Conservation (phyloP, 1,284 basidiomycete species). For the Puccinia polysora region DNA sequence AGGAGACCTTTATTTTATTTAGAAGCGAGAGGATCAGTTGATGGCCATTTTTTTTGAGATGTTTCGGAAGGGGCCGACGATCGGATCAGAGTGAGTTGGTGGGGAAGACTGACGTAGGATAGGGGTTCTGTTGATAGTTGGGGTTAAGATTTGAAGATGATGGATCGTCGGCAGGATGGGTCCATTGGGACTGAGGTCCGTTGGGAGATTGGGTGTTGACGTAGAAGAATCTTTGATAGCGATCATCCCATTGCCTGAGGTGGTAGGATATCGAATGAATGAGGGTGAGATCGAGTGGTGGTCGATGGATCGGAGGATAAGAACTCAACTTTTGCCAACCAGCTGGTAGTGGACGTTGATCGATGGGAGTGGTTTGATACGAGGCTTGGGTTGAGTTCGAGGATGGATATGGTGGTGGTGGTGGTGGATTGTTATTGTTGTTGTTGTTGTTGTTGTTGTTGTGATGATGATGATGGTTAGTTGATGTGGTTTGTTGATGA, state of each 20-base stretch:
- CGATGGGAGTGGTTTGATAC: no score
- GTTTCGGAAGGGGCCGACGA: no score
- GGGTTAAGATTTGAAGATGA: neutral
- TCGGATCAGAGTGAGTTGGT: no score
- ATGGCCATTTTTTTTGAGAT: no score
- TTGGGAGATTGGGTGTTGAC: constrained; percentile 4
- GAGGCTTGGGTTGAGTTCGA: neutral
- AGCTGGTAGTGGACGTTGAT: constrained; percentile 25
- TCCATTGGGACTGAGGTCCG: constrained; percentile 37
- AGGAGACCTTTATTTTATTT: no score
- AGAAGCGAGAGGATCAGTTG: no score
- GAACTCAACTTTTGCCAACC: constrained; percentile 33
- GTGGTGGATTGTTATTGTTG: no score
- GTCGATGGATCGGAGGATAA: neutral
- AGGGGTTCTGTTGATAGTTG: constrained; percentile 22
- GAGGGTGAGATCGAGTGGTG: neutral
- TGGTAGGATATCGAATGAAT: no score
- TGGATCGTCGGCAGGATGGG: constrained; percentile 24
- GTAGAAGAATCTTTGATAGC: constrained; percentile 26
- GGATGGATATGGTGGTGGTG: neutral
- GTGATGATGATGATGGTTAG: neutral
- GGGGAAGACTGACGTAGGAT: no score
- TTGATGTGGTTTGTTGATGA: neutral
- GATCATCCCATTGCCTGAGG: constrained; percentile 35
- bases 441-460: no score